A percentile compares a stretch with the other conserved stretches of the same genome.
These are phyloP conservation scores for Cardiospermum halicacabum DNA, from an alignment of 345 rosid species.

Conservation along the genomic window DNA sequence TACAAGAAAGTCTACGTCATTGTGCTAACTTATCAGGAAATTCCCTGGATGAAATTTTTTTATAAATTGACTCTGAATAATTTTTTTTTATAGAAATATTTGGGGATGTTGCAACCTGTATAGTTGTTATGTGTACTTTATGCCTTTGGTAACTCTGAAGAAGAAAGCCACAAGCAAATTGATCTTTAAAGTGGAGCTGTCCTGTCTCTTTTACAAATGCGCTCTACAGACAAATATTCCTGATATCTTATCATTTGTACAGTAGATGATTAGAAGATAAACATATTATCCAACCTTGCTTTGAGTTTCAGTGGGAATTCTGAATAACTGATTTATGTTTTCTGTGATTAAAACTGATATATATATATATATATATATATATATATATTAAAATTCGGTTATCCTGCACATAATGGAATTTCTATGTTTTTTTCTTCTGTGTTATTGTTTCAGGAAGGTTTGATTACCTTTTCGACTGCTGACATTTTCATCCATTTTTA, in stretches of 20 bases:
- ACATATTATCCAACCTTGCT: neutral
- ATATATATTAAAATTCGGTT: neutral
- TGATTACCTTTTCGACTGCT: constrained; percentile 11
- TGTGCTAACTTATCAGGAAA: neutral
- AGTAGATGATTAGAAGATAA: neutral
- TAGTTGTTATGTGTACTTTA: neutral
- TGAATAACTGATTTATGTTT: neutral
- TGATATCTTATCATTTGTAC: neutral
- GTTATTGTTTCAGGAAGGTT: neutral
- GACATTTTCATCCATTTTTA: constrained; percentile 10
- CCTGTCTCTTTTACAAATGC: too few species aligned
- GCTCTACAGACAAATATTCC: neutral
- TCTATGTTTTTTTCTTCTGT: neutral
- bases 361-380: neutral
- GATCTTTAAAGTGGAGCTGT: neutral
- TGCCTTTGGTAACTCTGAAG: neutral
- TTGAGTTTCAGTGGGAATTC: neutral
- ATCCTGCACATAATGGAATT: neutral
- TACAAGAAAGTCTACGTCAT: neutral
- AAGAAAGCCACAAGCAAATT: neutral
- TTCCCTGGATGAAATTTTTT: neutral
- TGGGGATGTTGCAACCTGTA: neutral
- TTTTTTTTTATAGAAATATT: neutral
- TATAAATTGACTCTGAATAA: neutral
- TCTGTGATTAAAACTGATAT: neutral